Conservation (phyloP, 208 protist species). For the Trypanosoma lewisi region DNA sequence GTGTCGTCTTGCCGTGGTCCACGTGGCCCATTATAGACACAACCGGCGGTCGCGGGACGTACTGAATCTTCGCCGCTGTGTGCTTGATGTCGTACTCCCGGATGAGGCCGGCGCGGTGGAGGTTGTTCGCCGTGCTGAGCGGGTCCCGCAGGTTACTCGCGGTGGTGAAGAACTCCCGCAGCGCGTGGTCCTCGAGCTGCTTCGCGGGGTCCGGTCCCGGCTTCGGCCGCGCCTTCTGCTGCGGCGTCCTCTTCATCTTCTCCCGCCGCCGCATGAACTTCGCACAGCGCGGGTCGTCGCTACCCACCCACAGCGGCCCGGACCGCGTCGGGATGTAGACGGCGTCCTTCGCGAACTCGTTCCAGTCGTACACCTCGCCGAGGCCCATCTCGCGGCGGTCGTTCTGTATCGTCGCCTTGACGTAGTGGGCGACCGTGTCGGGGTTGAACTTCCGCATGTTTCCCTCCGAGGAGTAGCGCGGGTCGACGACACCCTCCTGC, state of each 20-base stretch:
- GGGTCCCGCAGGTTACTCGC: slow-evolving; percentile 77
- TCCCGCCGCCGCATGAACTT: slow-evolving; percentile 72
- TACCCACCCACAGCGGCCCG: slow-evolving; percentile 83
- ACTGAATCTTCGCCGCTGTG: slow-evolving; percentile 74
- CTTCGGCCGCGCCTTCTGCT: slow-evolving; percentile 75
- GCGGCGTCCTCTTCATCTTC: slow-evolving; percentile 84
- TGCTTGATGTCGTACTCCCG: slow-evolving; percentile 85
- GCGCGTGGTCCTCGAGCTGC: slow-evolving; percentile 75
- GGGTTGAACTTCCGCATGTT: slow-evolving; percentile 80
- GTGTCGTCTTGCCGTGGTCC: slow-evolving; percentile 98
- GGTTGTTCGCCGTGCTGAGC: slow-evolving; percentile 71
- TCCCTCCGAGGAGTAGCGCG: slow-evolving; percentile 58
- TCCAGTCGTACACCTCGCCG: slow-evolving; percentile 79
- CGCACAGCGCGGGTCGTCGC: slow-evolving; percentile 75
- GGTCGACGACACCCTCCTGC: slow-evolving; percentile 73
- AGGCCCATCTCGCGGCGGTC: slow-evolving; percentile 85
- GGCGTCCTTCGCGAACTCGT: slow-evolving; percentile 87
- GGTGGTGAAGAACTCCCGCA: slow-evolving; percentile 88
- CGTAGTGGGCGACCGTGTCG: slow-evolving; percentile 86
- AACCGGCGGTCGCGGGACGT: slow-evolving; percentile 87
- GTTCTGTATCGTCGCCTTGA: slow-evolving; percentile 88
- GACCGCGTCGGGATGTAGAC: slow-evolving; percentile 83
- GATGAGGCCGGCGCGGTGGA: slow-evolving; percentile 77
- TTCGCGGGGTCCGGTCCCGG: slow-evolving; percentile 71
- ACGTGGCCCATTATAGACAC: slow-evolving; percentile 99